Evolutionary conservation across 805 yeast species (phyloP), one percentile per base, ranked within the genome.

Genomic region (Suhomyces emberorum): DNA sequence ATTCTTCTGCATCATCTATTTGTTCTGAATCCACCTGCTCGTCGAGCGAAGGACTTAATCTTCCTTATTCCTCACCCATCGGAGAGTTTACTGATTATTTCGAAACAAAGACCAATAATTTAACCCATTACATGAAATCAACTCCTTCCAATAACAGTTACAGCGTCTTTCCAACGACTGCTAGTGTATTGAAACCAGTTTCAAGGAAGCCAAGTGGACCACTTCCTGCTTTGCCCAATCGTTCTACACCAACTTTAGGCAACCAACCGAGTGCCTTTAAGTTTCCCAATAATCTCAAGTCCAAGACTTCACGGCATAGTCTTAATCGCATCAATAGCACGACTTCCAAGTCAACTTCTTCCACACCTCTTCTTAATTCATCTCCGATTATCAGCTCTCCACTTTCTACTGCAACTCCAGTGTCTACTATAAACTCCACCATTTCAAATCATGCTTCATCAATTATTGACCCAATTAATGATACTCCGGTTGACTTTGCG

Each of bases 361-460:
- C 41, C n/a, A 39, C 48, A 5, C 33, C 38, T 11, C 31, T 39
- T 21, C 34, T 40, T 30, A 34, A 34, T 19, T 47, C 65, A 26
- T 57, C 68, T 0, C 69, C 69, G 12, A 44, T 53, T 12, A 48
- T 59, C 16, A 54, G 63, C 43, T 63, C 69, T 11, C 72, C 72
- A 10, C 48, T 64, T 21, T 52, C 63, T n/a, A 54, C 52, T 14
- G 45, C 52, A 34, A 56, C 59, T 5, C 62, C 67, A 1, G 43
- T 54, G 6, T 52, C 62, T 9, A 55, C 61, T 6, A 50, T 50
- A n/a, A 52, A 53, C 35, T 49, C 56, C 7, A 37, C 47, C 7
- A 31, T 44, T 2, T 48, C 53, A 21, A 43, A 46, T 32, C 42
- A 41, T 27, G 27, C 44, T 22, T 39, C 48, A 10, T 44, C 55